phyloP scores from a whole-genome alignment of 139 green algal species.

The Zygnema circumcarinatum region DNA sequence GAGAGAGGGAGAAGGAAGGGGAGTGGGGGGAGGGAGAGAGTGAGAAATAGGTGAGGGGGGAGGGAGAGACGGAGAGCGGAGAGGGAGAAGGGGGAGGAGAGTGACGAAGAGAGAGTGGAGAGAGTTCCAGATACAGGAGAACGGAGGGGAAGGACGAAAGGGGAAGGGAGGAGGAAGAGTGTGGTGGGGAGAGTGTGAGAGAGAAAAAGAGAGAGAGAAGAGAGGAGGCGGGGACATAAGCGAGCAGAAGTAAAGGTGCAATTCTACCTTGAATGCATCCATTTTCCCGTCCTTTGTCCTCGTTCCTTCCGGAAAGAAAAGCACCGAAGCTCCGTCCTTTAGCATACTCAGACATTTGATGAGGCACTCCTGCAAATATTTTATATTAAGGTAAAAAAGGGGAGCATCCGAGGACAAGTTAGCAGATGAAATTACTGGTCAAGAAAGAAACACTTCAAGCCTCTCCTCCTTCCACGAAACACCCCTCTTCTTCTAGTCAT shows the following conservation, averaged over 20 bases:
- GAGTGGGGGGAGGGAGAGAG: neutral
- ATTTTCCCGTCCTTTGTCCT: constrained; percentile 67
- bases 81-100: neutral
- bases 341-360: constrained; percentile 85
- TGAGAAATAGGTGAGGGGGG: neutral
- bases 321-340: constrained; percentile 70
- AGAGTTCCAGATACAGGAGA: neutral
- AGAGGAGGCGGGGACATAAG: no score
- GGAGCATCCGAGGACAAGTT: neutral
- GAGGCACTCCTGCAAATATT: constrained; percentile 65
- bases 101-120: constrained; percentile 27
- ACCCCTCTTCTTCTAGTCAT: neutral
- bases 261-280: constrained; percentile 65
- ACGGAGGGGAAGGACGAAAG: neutral
- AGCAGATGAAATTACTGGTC: neutral
- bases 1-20: neutral
- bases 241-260: no score
- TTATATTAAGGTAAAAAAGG: constrained; percentile 12
- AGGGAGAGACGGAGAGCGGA: no score
- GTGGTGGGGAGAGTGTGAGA: neutral
- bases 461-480: neutral
- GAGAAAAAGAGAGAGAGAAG: neutral
- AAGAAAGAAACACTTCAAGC: neutral
- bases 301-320: constrained; percentile 95
- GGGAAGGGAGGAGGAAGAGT: neutral